Percentiles rank a stretch among this genome's conserved stretches.
Conservation (phyloP, 495 filamentous ascomycete species). For the Penicillium manginii region DNA sequence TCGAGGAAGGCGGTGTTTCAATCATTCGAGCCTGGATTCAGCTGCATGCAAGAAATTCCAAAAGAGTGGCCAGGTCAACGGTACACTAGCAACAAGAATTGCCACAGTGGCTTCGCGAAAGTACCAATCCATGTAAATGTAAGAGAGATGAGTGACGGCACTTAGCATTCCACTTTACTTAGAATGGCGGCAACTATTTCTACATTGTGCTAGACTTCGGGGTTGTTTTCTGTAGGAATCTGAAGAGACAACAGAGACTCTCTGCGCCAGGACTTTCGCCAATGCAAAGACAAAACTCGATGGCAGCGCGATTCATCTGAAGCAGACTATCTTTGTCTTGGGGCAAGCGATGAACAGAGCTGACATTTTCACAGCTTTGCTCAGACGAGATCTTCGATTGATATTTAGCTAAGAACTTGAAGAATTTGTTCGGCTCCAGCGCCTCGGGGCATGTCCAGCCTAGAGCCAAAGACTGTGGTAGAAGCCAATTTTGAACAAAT, state of each 20-base stretch:
- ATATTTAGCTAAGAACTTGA: constrained; percentile 2
- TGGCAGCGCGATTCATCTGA: constrained; percentile 3
- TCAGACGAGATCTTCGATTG: neutral
- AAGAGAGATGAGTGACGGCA: constrained; percentile 48
- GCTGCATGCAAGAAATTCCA: constrained; percentile 57
- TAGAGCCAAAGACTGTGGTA: neutral
- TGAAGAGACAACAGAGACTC: neutral
- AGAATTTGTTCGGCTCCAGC: constrained; percentile 1
- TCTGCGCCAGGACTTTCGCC: neutral
- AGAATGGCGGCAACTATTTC: constrained; percentile 55
- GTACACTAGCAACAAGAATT: constrained; percentile 66
- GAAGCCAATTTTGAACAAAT: neutral
- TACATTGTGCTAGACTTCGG: neutral
- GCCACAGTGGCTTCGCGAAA: constrained; percentile 68
- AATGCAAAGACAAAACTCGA: constrained; percentile 5
- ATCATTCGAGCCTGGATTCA: too few species aligned
- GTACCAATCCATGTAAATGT: constrained; percentile 72
- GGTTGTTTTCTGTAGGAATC: neutral
- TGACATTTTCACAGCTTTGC: neutral
- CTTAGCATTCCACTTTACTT: constrained; percentile 71
- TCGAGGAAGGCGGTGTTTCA: too few species aligned
- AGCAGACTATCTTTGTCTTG: constrained; percentile 5
- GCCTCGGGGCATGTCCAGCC: constrained; percentile 3
- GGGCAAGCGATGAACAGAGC: constrained; percentile 7
- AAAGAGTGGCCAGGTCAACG: constrained; percentile 66